Evolutionary conservation across 352 stramenopile genomes (phyloP), one percentile per base, ranked within the genome.

Genomic region (Pythium insidiosum): DNA sequence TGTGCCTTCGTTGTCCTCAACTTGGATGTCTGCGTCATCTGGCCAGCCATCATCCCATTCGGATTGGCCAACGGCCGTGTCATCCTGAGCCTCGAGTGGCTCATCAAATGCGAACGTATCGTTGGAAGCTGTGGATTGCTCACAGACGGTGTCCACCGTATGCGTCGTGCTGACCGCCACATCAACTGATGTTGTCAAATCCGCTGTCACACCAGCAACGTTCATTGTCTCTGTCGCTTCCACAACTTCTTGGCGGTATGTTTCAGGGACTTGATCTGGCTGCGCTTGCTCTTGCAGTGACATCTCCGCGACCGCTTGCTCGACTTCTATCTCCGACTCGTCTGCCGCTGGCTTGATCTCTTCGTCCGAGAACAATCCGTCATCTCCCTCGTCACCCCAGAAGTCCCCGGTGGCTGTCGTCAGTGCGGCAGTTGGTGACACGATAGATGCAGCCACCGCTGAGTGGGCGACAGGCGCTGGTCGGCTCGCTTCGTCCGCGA

Each of bases 351-450:
- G n/a, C n/a, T n/a, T n/a, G n/a, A n/a, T n/a, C n/a, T 84, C 70
- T 22, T 84, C 58, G 51, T 76, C 63, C 15, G n/a, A 40, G 38
- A 85, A 86, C 10, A 88, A 56, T 10, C 53, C 66, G 13, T 73
- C 59, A 47, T 84, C 73, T 19, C 73, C 61, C 45, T 64, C 58
- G 9, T 75, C 73, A 15, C 68, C 70, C 75, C 73, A 86, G 40
- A 83, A 88, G 38, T 83, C 68, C 43, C 67, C 71, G 25, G 53
- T 35, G n/a, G 34, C 21, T 11, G 33, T 18, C 0, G 29, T 22
- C 1, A n/a, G 18, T 39, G 34, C 13, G 6, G 37, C 13, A 11
- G 37, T 9, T 43, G 37, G 6, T 43, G 23, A 33, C 18, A 20
- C 7, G 37, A 7, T 28, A 12, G n/a, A 9, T 9, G 28, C 28